A percentile compares a stretch with the other conserved stretches of the same genome.
These are phyloP conservation scores for Clonostachys byssicola DNA, from an alignment of 2,329 filamentous ascomycete species.

Conservation along the genomic window DNA sequence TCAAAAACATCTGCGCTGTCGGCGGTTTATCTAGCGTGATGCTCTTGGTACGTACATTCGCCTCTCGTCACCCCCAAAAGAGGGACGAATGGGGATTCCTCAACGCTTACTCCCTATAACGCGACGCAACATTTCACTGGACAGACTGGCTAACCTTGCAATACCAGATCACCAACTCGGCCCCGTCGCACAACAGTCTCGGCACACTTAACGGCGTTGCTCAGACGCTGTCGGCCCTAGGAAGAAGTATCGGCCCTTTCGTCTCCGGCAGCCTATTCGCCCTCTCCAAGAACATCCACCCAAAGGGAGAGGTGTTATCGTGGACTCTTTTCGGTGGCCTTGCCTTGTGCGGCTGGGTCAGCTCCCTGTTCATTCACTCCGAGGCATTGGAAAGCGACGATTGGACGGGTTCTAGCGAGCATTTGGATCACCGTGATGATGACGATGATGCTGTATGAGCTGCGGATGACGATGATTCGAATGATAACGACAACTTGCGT, in stretches of 20 bases:
- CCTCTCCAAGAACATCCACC: conserved; percentile 65
- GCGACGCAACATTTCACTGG: not conserved
- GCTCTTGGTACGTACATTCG: conserved; percentile 60
- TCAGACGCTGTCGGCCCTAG: conserved; percentile 87
- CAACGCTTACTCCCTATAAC: too few relatives aligned
- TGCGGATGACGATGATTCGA: too few relatives aligned
- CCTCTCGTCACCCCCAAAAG: not conserved
- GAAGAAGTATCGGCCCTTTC: conserved; percentile 84
- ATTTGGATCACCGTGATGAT: too few relatives aligned
- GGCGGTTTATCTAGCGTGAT: conserved; percentile 87
- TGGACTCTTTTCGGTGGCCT: conserved; percentile 88
- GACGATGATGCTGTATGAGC: too few relatives aligned
- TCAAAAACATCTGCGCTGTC: conserved; percentile 89
- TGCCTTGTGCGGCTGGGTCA: conserved; percentile 72
- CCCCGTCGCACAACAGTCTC: conserved; percentile 78
- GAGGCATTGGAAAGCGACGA: conserved; percentile 56
- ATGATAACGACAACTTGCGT: too few relatives aligned
- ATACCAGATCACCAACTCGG: conserved; percentile 82
- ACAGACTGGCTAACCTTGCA: conserved; percentile 1
- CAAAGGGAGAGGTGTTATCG: conserved; percentile 78
- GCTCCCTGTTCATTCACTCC: conserved; percentile 75
- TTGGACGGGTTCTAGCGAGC: conserved; percentile 16
- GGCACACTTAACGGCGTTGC: conserved; percentile 91
- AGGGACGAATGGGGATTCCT: too few relatives aligned
- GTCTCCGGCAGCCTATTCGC: conserved; percentile 85